phyloP scores from a whole-genome alignment of 352 stramenopile genomes.

The Phytopythium mirpurense region DNA sequence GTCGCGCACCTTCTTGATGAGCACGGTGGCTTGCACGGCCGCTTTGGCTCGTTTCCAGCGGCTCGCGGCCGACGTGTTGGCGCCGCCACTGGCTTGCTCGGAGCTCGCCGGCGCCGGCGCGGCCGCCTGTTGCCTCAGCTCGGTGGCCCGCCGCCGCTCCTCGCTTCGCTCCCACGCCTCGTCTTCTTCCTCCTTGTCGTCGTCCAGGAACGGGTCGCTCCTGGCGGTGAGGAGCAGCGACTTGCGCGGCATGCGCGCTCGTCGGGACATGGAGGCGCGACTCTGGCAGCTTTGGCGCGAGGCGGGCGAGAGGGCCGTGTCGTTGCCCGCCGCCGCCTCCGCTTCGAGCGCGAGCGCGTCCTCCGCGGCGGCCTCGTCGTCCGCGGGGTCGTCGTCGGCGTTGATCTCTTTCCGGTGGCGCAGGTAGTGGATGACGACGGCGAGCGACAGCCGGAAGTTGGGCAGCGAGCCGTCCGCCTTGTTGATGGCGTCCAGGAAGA shows the following conservation, averaged over 20 bases:
- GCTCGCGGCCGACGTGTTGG: slow-evolving; percentile 22
- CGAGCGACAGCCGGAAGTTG: slow-evolving; percentile 73
- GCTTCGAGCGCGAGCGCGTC: not conserved
- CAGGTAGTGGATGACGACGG: slow-evolving; percentile 75
- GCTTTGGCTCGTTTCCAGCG: slow-evolving; percentile 52
- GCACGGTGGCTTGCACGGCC: slow-evolving; percentile 46
- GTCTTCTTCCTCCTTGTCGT: slow-evolving; percentile 57
- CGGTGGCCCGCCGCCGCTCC: slow-evolving; percentile 23
- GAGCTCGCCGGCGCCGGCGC: slow-evolving; percentile 6
- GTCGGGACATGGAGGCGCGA: not conserved
- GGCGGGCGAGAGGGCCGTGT: slow-evolving; percentile 1
- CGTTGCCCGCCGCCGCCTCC: slow-evolving; percentile 2
- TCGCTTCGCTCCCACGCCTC: slow-evolving; percentile 28
- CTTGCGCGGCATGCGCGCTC: not conserved
- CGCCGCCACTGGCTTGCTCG: slow-evolving; percentile 4
- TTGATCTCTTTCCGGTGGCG: slow-evolving; percentile 61
- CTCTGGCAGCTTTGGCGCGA: not conserved
- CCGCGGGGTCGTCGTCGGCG: slow-evolving; percentile 8
- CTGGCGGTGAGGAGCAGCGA: slow-evolving; percentile 42
- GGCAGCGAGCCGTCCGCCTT: slow-evolving; percentile 62
- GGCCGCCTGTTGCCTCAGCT: slow-evolving; percentile 20
- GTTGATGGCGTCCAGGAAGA: slow-evolving; percentile 73
- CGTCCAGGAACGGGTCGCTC: slow-evolving; percentile 49
- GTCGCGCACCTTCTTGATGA: slow-evolving; percentile 53
- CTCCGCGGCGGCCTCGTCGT: slow-evolving; percentile 12